Evolutionary conservation across 129 eudicot species (phyloP), one percentile per base, ranked within the genome.

Genomic region (Flaveria linearis): DNA sequence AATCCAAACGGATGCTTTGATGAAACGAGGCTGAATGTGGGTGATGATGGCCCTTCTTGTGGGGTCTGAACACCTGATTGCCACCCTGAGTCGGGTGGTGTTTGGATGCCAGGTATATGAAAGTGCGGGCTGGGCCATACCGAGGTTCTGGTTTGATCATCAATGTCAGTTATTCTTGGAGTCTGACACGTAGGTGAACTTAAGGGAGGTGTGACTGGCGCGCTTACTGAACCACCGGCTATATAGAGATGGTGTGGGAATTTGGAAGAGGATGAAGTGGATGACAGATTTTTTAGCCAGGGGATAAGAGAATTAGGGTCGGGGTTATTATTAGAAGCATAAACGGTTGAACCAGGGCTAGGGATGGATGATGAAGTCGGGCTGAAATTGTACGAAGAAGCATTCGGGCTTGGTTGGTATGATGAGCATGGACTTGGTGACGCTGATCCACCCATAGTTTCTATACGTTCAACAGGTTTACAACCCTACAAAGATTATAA

Each of bases 121-220:
- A 90, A 0, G 90, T 85, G 51, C 53, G 73, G 88, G 25, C 89
- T 82, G 10, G 84, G 77, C 97, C 97, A 89, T 9, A 85, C 73
- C 2, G 96, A 85, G 64, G 63, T 18, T 50, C 25, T 47, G 62
- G 60, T 61, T 78, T 70, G 82, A 70, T 78, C 76, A 76, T 76
- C 81, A 82, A 78, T 72, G 68, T 86, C 85, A 6, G 80, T 81
- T 77, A 89, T 78, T 74, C 96, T 71, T 3, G 98, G 98, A n/a
- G 97, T 90, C 61, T 86, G 88, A 28, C 88, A 86, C 46, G 97
- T 88, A 5, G 98, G 98, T 66, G 98, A 93, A 78, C 96, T 90
- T 57, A 93, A 18, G 33, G 98, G 97, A 43, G 98, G 98, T 16
- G 98, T 93, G 36, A 93, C 98, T 7, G 98, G 98, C 14, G 98